Conservation (phyloP, 1,284 basidiomycete genomes). For the Dichomitus squalens region DNA sequence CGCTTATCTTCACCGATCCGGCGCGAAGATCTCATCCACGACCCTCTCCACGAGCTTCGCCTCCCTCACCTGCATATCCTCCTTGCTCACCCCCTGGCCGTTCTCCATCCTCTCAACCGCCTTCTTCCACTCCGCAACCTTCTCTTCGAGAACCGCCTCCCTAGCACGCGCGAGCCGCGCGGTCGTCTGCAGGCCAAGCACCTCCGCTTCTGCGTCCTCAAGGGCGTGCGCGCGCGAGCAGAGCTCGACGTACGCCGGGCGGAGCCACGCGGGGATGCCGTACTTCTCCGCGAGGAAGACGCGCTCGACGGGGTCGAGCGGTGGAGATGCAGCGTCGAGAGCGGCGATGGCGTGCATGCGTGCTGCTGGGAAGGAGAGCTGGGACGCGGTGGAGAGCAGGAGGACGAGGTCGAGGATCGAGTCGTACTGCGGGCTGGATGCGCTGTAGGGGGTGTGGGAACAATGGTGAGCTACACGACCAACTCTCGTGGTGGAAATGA, state of each 20-base stretch:
- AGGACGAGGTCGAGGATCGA: slow-evolving; percentile 24
- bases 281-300: slow-evolving; percentile 28
- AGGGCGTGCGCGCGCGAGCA: slow-evolving; percentile 24
- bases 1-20: slow-evolving; percentile 1
- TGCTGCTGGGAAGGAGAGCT: slow-evolving; percentile 28
- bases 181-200: slow-evolving; percentile 24
- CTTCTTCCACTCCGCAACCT: slow-evolving; percentile 21
- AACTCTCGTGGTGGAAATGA: neutral
- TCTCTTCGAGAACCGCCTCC: slow-evolving; percentile 25
- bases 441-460: slow-evolving; percentile 1
- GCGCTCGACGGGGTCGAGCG: slow-evolving; percentile 26
- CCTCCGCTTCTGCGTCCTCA: slow-evolving; percentile 26
- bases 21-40: slow-evolving; percentile 21
- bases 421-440: slow-evolving; percentile 15
- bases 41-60: slow-evolving; percentile 22
- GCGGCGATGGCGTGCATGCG: slow-evolving; percentile 26
- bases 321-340: slow-evolving; percentile 22
- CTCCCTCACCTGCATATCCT: slow-evolving; percentile 25
- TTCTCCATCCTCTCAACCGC: slow-evolving; percentile 19
- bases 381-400: slow-evolving; percentile 29
- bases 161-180: slow-evolving; percentile 23
- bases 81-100: slow-evolving; percentile 18
- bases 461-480: neutral
- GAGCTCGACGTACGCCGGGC: slow-evolving; percentile 25
- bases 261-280: slow-evolving; percentile 25